A percentile compares a stretch with the other conserved stretches of the same genome.
phyloP scores from a whole-genome alignment of 148 eudicot species.

The Fagopyrum homotropicum region DNA sequence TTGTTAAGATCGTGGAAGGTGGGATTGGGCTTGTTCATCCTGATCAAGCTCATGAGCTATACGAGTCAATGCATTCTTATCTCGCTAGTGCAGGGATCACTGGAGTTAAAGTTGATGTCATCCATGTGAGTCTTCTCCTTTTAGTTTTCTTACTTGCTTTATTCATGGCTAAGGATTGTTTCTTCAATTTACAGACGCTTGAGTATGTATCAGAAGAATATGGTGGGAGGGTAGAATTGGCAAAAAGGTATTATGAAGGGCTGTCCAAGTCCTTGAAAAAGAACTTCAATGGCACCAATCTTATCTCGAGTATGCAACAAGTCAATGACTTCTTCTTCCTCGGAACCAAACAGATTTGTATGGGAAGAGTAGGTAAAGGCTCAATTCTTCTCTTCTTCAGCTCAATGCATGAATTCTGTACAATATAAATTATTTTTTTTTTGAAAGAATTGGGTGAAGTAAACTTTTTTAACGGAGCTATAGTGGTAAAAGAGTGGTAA shows the following conservation, averaged over 20 bases:
- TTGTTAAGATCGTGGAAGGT: constrained; percentile 46
- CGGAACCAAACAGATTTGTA: constrained; percentile 52
- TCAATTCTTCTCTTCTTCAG: too few relatives aligned
- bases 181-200: constrained; percentile 27
- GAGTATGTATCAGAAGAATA: constrained; percentile 48
- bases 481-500: too few relatives aligned
- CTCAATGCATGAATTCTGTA: too few relatives aligned
- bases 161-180: not conserved
- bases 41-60: constrained; percentile 46
- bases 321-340: constrained; percentile 67
- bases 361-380: constrained; percentile 56
- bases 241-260: constrained; percentile 48
- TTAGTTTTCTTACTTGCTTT: not conserved
- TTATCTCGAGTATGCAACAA: constrained; percentile 64
- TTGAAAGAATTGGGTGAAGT: too few relatives aligned
- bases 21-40: constrained; percentile 64
- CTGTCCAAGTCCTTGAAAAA: constrained; percentile 42
- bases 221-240: constrained; percentile 59
- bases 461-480: too few relatives aligned
- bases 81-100: constrained; percentile 47
- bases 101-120: constrained; percentile 71
- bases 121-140: constrained; percentile 35
- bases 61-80: constrained; percentile 61
- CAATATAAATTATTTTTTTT: too few relatives aligned
- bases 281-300: constrained; percentile 54